These are phyloP conservation scores for Nidularia pulvinata DNA, from an alignment of 768 basidiomycete species.

Conservation along the genomic window DNA sequence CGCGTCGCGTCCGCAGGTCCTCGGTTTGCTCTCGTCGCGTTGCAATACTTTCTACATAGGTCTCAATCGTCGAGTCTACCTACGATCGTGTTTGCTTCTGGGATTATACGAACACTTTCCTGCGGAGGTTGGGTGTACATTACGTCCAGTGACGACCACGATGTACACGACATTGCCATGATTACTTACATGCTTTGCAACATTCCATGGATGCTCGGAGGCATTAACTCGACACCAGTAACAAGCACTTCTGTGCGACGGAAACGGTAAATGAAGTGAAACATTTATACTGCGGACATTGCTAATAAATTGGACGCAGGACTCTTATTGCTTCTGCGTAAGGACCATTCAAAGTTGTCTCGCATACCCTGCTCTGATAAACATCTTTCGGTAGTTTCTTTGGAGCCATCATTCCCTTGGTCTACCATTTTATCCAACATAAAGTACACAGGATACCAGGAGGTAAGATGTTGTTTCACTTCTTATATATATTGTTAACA, in stretches of 20 bases:
- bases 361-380: slow-evolving; percentile 2
- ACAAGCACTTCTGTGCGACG: slow-evolving; percentile 35
- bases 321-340: slow-evolving; percentile 52
- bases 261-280: slow-evolving; percentile 59
- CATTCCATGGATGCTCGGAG: slow-evolving; percentile 88
- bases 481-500: background rate
- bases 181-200: slow-evolving; percentile 83
- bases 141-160: slow-evolving; percentile 83
- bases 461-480: slow-evolving; percentile 38
- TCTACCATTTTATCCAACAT: slow-evolving; percentile 88
- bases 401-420: slow-evolving; percentile 61
- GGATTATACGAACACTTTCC: slow-evolving; percentile 71
- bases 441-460: slow-evolving; percentile 80
- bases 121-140: slow-evolving; percentile 95
- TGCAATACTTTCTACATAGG: slow-evolving; percentile 63
- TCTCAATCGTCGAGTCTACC: slow-evolving; percentile 40
- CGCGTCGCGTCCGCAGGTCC: slow-evolving; percentile 71
- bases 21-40: slow-evolving; percentile 63
- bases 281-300: too few species aligned
- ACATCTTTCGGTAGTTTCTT: slow-evolving; percentile 57
- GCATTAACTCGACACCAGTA: slow-evolving; percentile 53
- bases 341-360: slow-evolving; percentile 9
- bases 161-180: slow-evolving; percentile 87
- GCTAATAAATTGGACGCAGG: slow-evolving; percentile 28
- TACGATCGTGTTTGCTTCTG: slow-evolving; percentile 53